Base-by-base conservation (phyloP, 768 basidiomycete genomes). In the Podaxis sp. region DNA sequence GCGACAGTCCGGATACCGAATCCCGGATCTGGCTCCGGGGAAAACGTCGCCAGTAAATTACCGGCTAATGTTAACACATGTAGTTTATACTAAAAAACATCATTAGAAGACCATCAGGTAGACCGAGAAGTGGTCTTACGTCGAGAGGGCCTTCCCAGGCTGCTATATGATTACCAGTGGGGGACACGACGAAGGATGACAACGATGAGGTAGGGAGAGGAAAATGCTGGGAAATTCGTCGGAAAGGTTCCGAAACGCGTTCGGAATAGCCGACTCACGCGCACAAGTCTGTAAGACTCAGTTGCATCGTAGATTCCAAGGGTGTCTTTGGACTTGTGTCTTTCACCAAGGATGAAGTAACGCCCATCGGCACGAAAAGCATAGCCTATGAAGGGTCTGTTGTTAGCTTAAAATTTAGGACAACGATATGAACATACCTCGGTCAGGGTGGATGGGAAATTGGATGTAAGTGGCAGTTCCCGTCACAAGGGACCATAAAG, bases 241-340 rank as follows among this genome's bases (percentile, higher is more conserved):
- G 25, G n/a, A 49, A 22, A 12, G n/a, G 52, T 19, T 46, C 49
- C 33, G 36, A 38, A 25, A 19, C 13, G 22, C 15, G 22, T 15
- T 52, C 19, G 15, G 53, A 40, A 13, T 9, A 47, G 43, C 47
- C 17, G 11, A 75, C 83, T 59, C 74, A 93, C 93, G 67, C 90
- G 81, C 57, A 89, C 83, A 22, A 93, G 79, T 66, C 85, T 88
- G 74, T 88, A 95, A 1, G 81, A 78, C 59, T 90, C 83, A 2
- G 79, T 67, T 2, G 84, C 78, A 69, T 96, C 94, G 71, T 98
- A 97, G 3, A 97, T 77, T 24, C 93, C 93, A 0, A 94, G 71
- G 0, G 89, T 90, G 68, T 96, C 94, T 73, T 90, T 94, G 1
- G 93, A 95, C 67, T 90, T 90, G 71, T 96, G 94, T 22, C 93